Evolutionary conservation across 768 basidiomycete genomes (phyloP).

Genomic region (Mycena rosella): DNA sequence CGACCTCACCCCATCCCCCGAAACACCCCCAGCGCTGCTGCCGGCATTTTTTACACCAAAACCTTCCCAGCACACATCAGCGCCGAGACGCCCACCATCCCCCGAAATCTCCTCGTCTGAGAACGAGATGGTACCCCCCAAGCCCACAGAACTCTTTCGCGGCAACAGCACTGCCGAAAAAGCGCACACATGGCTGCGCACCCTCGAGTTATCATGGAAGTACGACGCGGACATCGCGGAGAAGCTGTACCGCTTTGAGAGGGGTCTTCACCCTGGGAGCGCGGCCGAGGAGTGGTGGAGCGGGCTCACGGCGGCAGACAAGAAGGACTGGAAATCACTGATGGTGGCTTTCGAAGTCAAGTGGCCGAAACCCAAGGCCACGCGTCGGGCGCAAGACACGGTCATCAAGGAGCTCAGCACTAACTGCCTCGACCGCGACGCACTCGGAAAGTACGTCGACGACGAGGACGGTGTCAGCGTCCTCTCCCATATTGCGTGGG

Average conservation of each 20-base stretch:
- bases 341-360: slow-evolving; percentile 7
- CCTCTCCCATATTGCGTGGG: slow-evolving; percentile 6
- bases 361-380: slow-evolving; percentile 17
- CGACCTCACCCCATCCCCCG: too few relatives aligned
- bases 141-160: slow-evolving; percentile 19
- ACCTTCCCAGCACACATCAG: too few relatives aligned
- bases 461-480: slow-evolving; percentile 1
- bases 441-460: too few relatives aligned
- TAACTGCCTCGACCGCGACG: not conserved
- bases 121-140: slow-evolving; percentile 1
- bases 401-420: not conserved
- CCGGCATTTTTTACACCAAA: too few relatives aligned
- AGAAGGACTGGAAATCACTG: slow-evolving; percentile 4
- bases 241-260: too few relatives aligned
- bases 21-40: too few relatives aligned
- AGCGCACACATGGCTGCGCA: slow-evolving; percentile 17
- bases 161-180: slow-evolving; percentile 10
- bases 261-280: slow-evolving; percentile 10
- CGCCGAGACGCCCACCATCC: not conserved
- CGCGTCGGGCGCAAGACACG: not conserved
- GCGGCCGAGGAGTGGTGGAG: slow-evolving; percentile 12
- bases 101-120: not conserved
- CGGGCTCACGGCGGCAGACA: not conserved
- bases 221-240: slow-evolving; percentile 3
- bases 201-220: slow-evolving; percentile 1